Evolutionary conservation across 345 rosid genomes (phyloP).

Genomic region (Populus ilicifolia): DNA sequence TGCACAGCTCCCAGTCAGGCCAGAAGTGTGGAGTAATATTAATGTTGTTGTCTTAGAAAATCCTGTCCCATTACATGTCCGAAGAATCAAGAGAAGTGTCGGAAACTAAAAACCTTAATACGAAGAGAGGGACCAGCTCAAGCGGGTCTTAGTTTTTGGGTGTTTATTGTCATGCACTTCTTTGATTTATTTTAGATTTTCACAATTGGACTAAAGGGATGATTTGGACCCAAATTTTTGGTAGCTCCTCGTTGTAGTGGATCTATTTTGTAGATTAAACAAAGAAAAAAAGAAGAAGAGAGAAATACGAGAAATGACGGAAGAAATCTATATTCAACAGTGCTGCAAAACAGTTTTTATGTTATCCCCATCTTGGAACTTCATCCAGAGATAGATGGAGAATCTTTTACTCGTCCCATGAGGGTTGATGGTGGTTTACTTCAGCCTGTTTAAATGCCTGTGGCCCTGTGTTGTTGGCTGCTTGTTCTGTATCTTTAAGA

Average conservation of each 20-base stretch:
- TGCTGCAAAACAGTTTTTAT: neutral
- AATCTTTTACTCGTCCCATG: neutral
- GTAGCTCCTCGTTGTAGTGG: neutral
- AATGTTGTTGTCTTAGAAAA: slow-evolving; percentile 64
- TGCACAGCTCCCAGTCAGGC: slow-evolving; percentile 56
- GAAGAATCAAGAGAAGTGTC: slow-evolving; percentile 41
- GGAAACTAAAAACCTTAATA: slow-evolving; percentile 8
- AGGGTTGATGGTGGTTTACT: neutral
- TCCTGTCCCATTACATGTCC: slow-evolving; percentile 49
- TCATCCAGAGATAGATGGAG: neutral
- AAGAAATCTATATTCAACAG: neutral
- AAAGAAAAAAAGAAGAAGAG: neutral
- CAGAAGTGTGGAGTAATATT: slow-evolving; percentile 69
- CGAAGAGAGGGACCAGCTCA: neutral
- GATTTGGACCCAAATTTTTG: neutral
- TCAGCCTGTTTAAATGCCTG: neutral
- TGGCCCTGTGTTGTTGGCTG: neutral
- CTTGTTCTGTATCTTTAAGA: neutral
- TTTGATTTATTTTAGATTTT: neutral
- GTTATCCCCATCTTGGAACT: neutral
- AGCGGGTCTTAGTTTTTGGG: neutral
- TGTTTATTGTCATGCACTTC: neutral
- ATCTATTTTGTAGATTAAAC: neutral
- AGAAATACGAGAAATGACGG: neutral
- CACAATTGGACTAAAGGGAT: neutral